Conservation (phyloP, 768 basidiomycete species). For the Termitomyces sp. region DNA sequence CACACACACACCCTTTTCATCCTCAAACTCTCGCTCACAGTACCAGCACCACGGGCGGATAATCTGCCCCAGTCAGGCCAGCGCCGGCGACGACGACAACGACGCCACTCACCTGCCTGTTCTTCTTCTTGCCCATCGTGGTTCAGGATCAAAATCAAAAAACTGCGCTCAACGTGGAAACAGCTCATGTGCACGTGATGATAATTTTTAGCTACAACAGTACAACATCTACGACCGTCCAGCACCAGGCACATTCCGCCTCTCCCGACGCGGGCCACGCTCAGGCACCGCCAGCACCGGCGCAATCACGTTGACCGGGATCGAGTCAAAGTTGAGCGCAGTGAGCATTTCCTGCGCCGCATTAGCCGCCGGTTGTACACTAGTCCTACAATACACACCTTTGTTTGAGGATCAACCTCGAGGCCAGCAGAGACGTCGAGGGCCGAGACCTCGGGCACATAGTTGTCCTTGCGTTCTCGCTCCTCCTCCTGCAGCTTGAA, state of each 20-base stretch:
- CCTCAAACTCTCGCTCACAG: constrained; percentile 98
- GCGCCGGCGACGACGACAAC: background rate
- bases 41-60: constrained; percentile 98
- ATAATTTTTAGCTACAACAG: constrained; percentile 9
- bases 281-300: constrained; percentile 64
- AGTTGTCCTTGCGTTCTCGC: constrained; percentile 98
- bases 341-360: constrained; percentile 74
- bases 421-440: constrained; percentile 77
- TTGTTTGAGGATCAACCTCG: constrained; percentile 90
- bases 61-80: constrained; percentile 37
- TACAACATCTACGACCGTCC: constrained; percentile 34
- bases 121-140: constrained; percentile 56
- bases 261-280: constrained; percentile 67
- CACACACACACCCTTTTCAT: constrained; percentile 81
- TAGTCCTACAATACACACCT: constrained; percentile 47
- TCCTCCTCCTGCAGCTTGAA: constrained; percentile 99
- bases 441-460: constrained; percentile 97
- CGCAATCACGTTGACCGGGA: constrained; percentile 65
- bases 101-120: constrained; percentile 38
- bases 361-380: background rate
- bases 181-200: background rate
- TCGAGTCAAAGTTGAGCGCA: constrained; percentile 91
- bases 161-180: background rate
- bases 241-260: constrained; percentile 80
- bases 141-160: background rate